These are phyloP conservation scores for Rhododendron kiyosumense DNA, from an alignment of 148 eudicot genomes.

Conservation along the genomic window DNA sequence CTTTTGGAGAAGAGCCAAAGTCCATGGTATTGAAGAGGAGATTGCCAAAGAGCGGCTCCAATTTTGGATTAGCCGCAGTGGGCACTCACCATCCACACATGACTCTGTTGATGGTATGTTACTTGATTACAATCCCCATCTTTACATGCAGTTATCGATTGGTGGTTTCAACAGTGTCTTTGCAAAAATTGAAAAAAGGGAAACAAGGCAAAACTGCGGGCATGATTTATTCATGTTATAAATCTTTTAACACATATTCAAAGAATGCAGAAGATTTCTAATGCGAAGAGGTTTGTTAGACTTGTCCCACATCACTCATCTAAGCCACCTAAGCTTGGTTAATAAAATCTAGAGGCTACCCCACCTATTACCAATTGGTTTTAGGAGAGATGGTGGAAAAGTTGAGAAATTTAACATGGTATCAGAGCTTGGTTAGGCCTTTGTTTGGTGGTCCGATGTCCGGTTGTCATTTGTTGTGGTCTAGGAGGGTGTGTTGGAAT, in stretches of 20 bases:
- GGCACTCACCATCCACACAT: slow-evolving; percentile 84
- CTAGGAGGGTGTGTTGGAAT: no score
- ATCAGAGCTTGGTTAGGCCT: no score
- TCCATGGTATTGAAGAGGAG: slow-evolving; percentile 65
- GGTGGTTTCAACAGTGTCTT: background rate
- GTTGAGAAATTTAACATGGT: no score
- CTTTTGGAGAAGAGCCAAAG: slow-evolving; percentile 83
- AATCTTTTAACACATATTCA: background rate
- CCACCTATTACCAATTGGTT: no score
- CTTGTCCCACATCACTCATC: no score
- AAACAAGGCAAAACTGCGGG: background rate
- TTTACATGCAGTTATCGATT: background rate
- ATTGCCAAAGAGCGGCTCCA: slow-evolving; percentile 65
- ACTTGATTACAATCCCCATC: background rate
- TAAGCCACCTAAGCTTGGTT: no score
- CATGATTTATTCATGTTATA: background rate
- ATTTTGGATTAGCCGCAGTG: slow-evolving; percentile 80
- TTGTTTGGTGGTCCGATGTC: no score
- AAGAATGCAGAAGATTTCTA: background rate
- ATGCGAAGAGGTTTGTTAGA: background rate
- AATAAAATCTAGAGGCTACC: no score
- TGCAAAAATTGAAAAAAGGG: background rate
- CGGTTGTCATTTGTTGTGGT: no score
- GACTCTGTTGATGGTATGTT: slow-evolving; percentile 78
- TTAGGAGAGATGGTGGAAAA: no score